Evolutionary conservation across 257 asterid species (phyloP), one percentile per base, ranked within the genome.

Genomic region (Ligustrum vulgare): DNA sequence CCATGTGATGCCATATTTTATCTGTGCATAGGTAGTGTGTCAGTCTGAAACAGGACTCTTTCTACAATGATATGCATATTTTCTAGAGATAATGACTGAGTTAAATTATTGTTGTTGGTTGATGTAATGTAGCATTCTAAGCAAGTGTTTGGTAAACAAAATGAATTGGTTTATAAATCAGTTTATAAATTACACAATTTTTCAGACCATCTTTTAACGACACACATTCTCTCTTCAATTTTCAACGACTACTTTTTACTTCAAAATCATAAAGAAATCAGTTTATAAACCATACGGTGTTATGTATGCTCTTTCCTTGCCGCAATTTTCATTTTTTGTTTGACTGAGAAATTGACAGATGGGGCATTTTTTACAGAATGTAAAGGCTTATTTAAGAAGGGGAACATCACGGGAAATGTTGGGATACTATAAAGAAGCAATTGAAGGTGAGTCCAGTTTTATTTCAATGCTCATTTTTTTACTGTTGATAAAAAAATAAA

Each of bases 391-490:
- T 80, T 80, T 93, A 71, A 87, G 98, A 72, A 90, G 98, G 85
- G 98, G 96, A 76, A 93, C 97, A 20, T 89, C 98, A 15, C 84
- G 99, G 63, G 98, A 94, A 88, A 92, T 89, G 93, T 81, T 92
- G 80, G 96, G 96, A 70, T 94, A 83, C 80, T 83, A 74, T 70
- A 89, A 80, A 74, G 97, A 89, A 76, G 98, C 99, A 72, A 83
- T 86, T 78, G 97, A 92, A 79, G 99, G 99, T 88, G 75, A 82
- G 75, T 85, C 64, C 72, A 7, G 22, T 39, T 28, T 10, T 34
- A 28, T 73, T 71, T 63, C 74, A 62, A 70, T 69, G 5, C 41
- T 65, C 54, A 18, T 20, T 56, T 56, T 54, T 54, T 20, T 58
- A 2, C 13, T 58, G 23, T 54, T 54, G 20, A 6, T 20, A 49